Evolutionary conservation across 768 basidiomycete genomes (phyloP).

Genomic region (Boletus fagicola): DNA sequence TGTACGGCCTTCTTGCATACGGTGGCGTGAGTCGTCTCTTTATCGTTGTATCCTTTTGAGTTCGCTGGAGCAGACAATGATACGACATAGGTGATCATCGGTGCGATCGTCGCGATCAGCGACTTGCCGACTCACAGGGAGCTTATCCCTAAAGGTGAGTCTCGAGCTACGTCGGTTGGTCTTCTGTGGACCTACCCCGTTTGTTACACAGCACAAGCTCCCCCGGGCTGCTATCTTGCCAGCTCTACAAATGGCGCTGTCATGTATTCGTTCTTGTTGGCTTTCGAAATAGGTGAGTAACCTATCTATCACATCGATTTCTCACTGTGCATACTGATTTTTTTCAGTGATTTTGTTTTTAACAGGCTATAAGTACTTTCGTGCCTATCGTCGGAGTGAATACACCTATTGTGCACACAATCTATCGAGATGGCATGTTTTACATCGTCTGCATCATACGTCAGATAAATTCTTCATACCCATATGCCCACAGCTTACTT

Average conservation of each 20-base stretch:
- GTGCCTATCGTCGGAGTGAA: constrained; percentile 2
- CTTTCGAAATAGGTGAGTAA: constrained; percentile 10
- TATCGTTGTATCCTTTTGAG: background rate
- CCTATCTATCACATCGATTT: too few species aligned
- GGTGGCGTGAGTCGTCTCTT: constrained; percentile 5
- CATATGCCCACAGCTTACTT: background rate
- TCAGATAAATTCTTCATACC: background rate
- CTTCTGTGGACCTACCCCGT: background rate
- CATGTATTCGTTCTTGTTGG: constrained; percentile 7
- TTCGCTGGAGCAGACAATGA: background rate
- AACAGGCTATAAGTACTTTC: constrained; percentile 4
- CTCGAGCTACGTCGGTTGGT: background rate
- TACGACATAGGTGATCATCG: constrained; percentile 5
- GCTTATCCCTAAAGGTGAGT: constrained; percentile 8
- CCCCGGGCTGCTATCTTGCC: background rate
- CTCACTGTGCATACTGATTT: background rate
- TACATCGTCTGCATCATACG: constrained; percentile 21
- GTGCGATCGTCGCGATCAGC: constrained; percentile 2
- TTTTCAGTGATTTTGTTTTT: constrained; percentile 6
- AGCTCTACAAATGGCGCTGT: constrained; percentile 1
- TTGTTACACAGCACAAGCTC: background rate
- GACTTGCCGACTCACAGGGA: background rate
- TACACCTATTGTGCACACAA: constrained; percentile 1
- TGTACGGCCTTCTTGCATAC: too few species aligned
- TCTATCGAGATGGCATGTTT: constrained; percentile 19